Evolutionary conservation across 75 land plant species (phyloP), one percentile per base, ranked within the genome.

Genomic region (Cryptomeria japonica): DNA sequence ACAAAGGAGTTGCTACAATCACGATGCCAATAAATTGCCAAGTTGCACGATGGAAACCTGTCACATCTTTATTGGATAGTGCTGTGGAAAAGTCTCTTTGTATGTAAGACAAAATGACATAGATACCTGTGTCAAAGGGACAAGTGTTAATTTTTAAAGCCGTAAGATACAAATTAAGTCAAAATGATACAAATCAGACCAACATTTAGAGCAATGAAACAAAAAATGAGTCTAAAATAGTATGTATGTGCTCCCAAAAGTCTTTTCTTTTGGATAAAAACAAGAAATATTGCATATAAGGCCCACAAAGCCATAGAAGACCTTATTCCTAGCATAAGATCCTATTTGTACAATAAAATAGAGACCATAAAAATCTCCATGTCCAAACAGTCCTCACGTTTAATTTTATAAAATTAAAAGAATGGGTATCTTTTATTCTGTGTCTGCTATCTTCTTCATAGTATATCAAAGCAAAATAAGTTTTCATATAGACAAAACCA

Each of bases 11-110:
- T 49, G 93, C 93, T 25, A 92, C 86, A 58, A 91, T 85, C 36
- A 92, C 88, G 47, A 92, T 91, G 56, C 85, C 86, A 85, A 91
- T 86, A 87, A 91, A 92, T 73, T 84, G 87, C 93, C 92, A 89
- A 53, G 87, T 84, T 44, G 90, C 90, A 39, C 37, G 84, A 77
- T 92, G 73, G 47, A 92, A 92, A 39, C 93, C 90, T 25, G 86
- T 73, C 6, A 91, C 87, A 77, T 92, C 93, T 73, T 92, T 92
- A 80, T 87, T 87, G 39, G 93, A 91, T 14, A 92, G 82, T 16
- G 93, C 88, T 31, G 93, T 92, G 6, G 93, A 91, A 55, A 91
- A 89, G 78, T 92, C 93, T 85, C 93, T 88, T 85, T 92, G 93
- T 10, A 91, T 73, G 64, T 87, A 92, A 38, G 93, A 92, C 87